Base-by-base conservation (phyloP, 495 filamentous ascomycete genomes). In the Aspergillus avenaceus region DNA sequence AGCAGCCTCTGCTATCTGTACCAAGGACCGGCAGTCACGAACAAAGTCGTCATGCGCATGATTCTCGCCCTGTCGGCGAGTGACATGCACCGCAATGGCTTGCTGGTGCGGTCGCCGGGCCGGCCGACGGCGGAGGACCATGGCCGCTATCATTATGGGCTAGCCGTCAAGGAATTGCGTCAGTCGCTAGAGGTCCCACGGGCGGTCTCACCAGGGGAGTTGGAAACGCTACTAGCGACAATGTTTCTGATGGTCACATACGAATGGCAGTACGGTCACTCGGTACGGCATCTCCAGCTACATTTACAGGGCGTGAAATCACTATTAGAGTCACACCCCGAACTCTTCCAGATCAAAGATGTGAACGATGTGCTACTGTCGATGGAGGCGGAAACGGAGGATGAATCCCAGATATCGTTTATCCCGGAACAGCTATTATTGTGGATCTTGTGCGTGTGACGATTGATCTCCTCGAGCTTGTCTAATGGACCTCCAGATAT, bases 21-120 rank as follows among this genome's bases (percentile, higher is more conserved):
- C 28, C 59, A 69, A 41, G 66, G 66, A 1, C 68, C 68, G 0
- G 68, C 70, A 3, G 47, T 60, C 11, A 59, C 62, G 1, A 73
- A 66, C 49, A 73, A 66, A 45, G 57, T 73, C 12, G 70, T 73
- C 13, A 73, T 73, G 70, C 66, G 70, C 9, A 73, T 73, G 70
- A 65, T 73, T 9, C 49, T 73, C 19, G 70, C 70, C 0, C 44
- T 73, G 13, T 62, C 68, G 3, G 70, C 70, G 3, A 70, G 57
- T 38, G 70, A 73, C 25, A 73, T 73, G 70, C 57, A 73, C 55
- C 66, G 68, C 1, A 62, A 64, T 41, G 68, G 68, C 7, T 45
- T 70, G 22, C 44, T 60, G 7, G 49, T 61, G 8, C 49, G 58
- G 25, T 61, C 65, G 3, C 59, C 65, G 1, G 67, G 63, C 27